Evolutionary conservation across 192 early-diverging fungal species (phyloP).

Genomic region (Backusella parvicylindrica): DNA sequence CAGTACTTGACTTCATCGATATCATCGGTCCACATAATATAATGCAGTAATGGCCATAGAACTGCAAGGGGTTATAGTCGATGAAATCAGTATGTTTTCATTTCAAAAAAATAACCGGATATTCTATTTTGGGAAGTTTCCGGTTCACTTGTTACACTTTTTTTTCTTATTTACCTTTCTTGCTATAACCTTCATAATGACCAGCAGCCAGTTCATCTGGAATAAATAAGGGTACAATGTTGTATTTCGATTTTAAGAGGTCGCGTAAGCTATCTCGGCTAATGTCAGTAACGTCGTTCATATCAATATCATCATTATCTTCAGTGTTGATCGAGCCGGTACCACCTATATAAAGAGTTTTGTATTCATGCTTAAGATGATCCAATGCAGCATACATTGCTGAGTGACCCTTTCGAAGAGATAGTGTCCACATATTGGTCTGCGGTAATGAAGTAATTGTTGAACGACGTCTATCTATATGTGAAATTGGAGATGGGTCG

Average conservation of each 20-base stretch:
- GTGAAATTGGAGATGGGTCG: conserved; percentile 26
- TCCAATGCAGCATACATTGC: conserved; percentile 86
- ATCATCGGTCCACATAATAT: conserved; percentile 81
- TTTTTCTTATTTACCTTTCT: conserved; percentile 56
- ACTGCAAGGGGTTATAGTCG: conserved; percentile 40
- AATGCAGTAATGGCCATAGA: conserved; percentile 97
- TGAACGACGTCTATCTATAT: conserved; percentile 16
- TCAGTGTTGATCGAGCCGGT: conserved; percentile 59
- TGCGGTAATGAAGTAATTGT: conserved; percentile 8
- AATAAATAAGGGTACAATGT: conserved; percentile 77
- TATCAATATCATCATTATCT: conserved; percentile 53
- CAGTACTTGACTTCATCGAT: conserved; percentile 62
- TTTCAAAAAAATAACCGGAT: neutral
- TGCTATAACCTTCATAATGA: conserved; percentile 99
- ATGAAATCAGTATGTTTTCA: neutral
- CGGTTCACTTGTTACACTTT: neutral
- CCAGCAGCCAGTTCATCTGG: conserved; percentile 63
- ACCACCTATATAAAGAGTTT: conserved; percentile 76
- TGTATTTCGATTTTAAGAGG: conserved; percentile 50
- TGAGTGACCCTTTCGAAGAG: conserved; percentile 72
- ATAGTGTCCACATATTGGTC: conserved; percentile 20
- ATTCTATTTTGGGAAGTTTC: neutral
- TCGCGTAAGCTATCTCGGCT: conserved; percentile 51
- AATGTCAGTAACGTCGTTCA: conserved; percentile 45
- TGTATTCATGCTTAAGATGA: conserved; percentile 54